Conservation (phyloP, 176 grass and related monocot genomes). For the Carex pumila region DNA sequence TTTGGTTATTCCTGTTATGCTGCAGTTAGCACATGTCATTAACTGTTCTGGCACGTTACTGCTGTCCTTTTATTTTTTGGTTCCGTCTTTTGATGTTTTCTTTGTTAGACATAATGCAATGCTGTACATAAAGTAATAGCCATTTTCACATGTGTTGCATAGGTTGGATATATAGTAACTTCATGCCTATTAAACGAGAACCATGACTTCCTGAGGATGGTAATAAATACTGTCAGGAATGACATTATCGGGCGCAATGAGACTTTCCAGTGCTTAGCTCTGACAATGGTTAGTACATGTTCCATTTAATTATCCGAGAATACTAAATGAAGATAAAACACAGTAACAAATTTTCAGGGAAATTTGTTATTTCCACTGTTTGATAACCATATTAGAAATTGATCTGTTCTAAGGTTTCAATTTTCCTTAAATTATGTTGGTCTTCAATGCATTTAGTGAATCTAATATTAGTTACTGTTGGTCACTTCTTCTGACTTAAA, state of each 20-base stretch:
- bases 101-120: slow-evolving; percentile 10
- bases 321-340: not conserved
- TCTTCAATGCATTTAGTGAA: not conserved
- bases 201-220: slow-evolving; percentile 94
- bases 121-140: not conserved
- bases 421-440: not conserved
- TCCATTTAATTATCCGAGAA: slow-evolving; percentile 19
- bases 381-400: not conserved
- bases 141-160: slow-evolving; percentile 23
- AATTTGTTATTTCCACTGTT: slow-evolving; percentile 9
- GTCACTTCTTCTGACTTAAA: not conserved
- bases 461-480: not conserved
- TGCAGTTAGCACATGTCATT: not conserved
- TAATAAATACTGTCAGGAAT: slow-evolving; percentile 98
- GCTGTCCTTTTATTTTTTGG: not conserved
- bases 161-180: slow-evolving; percentile 98
- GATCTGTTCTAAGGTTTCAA: not conserved
- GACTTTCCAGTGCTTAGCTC: slow-evolving; percentile 92
- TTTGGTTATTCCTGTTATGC: no score
- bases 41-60: not conserved
- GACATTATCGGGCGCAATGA: slow-evolving; percentile 99
- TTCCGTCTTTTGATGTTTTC: not conserved
- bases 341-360: not conserved
- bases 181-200: slow-evolving; percentile 94
- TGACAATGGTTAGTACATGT: slow-evolving; percentile 79